phyloP scores from a whole-genome alignment of 2,329 filamentous ascomycete species.

The Akanthomyces muscarius region DNA sequence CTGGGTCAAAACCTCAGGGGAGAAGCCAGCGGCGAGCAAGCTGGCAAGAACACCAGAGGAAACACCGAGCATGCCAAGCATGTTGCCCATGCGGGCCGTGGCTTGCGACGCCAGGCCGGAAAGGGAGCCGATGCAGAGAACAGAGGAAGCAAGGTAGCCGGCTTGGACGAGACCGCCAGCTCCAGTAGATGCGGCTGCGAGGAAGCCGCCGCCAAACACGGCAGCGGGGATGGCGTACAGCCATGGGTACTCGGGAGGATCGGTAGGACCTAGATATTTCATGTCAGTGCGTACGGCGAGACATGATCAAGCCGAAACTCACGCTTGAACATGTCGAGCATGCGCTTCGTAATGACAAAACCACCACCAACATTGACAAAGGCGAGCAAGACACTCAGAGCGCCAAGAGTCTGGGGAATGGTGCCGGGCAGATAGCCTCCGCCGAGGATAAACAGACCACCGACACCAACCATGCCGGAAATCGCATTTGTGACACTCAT shows the following conservation, averaged over 20 bases:
- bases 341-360: slow-evolving; percentile 87
- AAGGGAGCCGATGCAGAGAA: slow-evolving; percentile 81
- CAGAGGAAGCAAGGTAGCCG: slow-evolving; percentile 78
- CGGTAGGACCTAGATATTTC: slow-evolving; percentile 58
- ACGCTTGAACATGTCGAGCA: slow-evolving; percentile 89
- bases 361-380: slow-evolving; percentile 88
- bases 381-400: slow-evolving; percentile 74
- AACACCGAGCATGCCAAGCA: slow-evolving; percentile 83
- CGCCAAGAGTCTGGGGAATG: slow-evolving; percentile 73
- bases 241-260: slow-evolving; percentile 86
- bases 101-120: slow-evolving; percentile 77
- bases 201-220: slow-evolving; percentile 74
- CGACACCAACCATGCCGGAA: slow-evolving; percentile 85
- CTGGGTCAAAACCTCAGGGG: slow-evolving; percentile 72
- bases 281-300: slow-evolving; percentile 18
- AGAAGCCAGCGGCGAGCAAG: slow-evolving; percentile 74
- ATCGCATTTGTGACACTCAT: slow-evolving; percentile 96
- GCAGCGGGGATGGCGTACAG: slow-evolving; percentile 74
- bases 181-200: slow-evolving; percentile 75
- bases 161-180: slow-evolving; percentile 82
- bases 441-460: slow-evolving; percentile 83
- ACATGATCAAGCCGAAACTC: slow-evolving; percentile 22
- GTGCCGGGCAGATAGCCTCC: slow-evolving; percentile 75
- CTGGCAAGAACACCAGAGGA: slow-evolving; percentile 79
- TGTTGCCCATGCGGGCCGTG: slow-evolving; percentile 80